Base-by-base conservation (phyloP, 352 stramenopile genomes). In the Pythium insidiosum region DNA sequence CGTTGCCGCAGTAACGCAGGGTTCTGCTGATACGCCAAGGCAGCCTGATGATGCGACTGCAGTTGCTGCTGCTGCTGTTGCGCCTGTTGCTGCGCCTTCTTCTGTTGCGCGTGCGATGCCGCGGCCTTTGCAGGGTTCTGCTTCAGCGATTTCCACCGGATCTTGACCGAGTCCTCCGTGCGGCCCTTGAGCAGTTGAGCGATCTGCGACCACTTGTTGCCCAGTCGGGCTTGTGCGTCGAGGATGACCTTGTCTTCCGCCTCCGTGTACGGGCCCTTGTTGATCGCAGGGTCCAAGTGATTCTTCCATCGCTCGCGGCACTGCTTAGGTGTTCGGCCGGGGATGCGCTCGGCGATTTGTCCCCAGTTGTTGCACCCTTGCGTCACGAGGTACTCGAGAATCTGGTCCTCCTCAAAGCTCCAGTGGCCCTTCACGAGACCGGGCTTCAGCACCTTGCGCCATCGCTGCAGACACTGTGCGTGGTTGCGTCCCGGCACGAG, bases 201-300 rank as follows among this genome's bases (percentile, higher is more conserved):
- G 59, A 98, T 98, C 51, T 98, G 84, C 1, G 88, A 95, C 95
- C 95, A 98, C 42, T 94, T 94, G 65, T 98, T 98, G 28, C 95
- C 95, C 10, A 97, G 78, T 18, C 76, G 78, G 30, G 80, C 73
- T 46, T 98, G 92, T 26, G 73, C 82, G 4, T 78, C 68, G 0
- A 98, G 67, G 38, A 98, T 97, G 12, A 95, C 72, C 12, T 79
- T 73, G 61, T 98, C 95, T 63, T 98, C 94, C 25, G 96, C 75
- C 55, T 90, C 82, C 7, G 90, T 96, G 79, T 96, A 98, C 26
- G 89, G 92, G 3, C 79, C 83, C 63, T 98, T 98, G 56, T 94
- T 96, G 48, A 98, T 97, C 4, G 74, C 68, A 13, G 85, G 82
- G 47, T 92, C 73, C 31, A 96, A 47, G 57, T 94, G 82, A 54